A percentile compares a stretch with the other conserved stretches of the same genome.
phyloP scores from a whole-genome alignment of 257 asterid genomes.

The Solanum habrochaites region DNA sequence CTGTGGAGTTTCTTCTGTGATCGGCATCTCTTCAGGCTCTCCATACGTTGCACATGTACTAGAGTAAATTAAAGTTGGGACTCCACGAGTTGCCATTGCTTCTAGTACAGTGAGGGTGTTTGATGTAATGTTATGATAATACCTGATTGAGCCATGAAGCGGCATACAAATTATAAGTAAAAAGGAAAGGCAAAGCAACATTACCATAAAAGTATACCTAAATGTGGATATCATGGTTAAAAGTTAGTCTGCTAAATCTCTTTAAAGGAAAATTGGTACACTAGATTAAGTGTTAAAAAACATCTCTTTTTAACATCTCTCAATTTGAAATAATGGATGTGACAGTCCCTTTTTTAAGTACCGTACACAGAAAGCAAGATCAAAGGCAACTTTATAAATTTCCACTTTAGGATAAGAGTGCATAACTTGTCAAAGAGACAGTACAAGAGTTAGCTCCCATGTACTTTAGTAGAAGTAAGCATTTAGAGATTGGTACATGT shows the following conservation, averaged over 20 bases:
- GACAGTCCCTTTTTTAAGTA: background rate
- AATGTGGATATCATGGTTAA: background rate
- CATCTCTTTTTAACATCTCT: background rate
- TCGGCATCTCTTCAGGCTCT: conserved; percentile 84
- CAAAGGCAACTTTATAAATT: background rate
- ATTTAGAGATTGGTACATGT: background rate
- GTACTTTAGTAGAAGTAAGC: background rate
- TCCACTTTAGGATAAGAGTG: background rate
- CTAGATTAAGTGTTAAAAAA: background rate
- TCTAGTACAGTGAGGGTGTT: conserved; percentile 68
- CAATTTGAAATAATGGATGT: background rate
- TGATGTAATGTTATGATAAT: conserved; percentile 89
- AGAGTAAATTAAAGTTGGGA: conserved; percentile 49
- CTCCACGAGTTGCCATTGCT: conserved; percentile 65
- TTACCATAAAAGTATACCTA: background rate
- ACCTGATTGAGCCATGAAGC: conserved; percentile 27
- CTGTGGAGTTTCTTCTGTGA: conserved; percentile 70
- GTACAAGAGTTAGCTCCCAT: background rate
- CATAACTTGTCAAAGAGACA: background rate
- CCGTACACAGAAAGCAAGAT: background rate
- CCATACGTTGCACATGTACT: conserved; percentile 34
- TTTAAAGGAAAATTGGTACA: background rate
- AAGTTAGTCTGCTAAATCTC: background rate
- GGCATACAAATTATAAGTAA: background rate
- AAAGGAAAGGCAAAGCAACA: background rate